Conservation (phyloP, 805 yeast genomes). For the Wickerhamiella cacticola region DNA sequence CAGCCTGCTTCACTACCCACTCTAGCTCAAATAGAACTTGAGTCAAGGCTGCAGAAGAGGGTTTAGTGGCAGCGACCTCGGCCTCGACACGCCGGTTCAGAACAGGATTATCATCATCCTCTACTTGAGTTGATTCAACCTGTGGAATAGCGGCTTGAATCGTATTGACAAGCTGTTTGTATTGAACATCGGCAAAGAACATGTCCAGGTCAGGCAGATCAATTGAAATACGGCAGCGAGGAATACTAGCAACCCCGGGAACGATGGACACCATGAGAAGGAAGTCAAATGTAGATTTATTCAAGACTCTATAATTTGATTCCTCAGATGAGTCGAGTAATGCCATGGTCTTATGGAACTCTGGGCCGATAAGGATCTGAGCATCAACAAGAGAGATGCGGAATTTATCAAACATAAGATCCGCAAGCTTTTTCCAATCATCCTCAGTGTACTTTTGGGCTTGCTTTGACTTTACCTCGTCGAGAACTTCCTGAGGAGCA, state of each 20-base stretch:
- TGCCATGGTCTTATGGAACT: constrained; percentile 61
- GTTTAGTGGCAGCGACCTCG: neutral
- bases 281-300: constrained; percentile 61
- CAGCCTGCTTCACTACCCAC: constrained; percentile 54
- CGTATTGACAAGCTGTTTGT: constrained; percentile 72
- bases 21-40: constrained; percentile 65
- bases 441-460: constrained; percentile 41
- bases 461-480: constrained; percentile 51
- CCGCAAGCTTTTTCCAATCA: constrained; percentile 66
- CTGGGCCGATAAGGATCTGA: constrained; percentile 76
- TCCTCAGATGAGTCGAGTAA: constrained; percentile 25
- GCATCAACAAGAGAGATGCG: constrained; percentile 68
- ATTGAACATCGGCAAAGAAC: constrained; percentile 76
- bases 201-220: constrained; percentile 61
- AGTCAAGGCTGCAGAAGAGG: neutral
- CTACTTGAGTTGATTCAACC: constrained; percentile 15
- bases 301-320: constrained; percentile 42
- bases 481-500: constrained; percentile 41
- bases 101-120: constrained; percentile 11
- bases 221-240: constrained; percentile 63
- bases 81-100: constrained; percentile 13
- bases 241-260: constrained; percentile 63
- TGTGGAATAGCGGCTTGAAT: constrained; percentile 58
- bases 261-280: constrained; percentile 72
- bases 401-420: constrained; percentile 84